phyloP scores from a whole-genome alignment of 2,329 filamentous ascomycete genomes.

The Pseudogymnoascus sp. region DNA sequence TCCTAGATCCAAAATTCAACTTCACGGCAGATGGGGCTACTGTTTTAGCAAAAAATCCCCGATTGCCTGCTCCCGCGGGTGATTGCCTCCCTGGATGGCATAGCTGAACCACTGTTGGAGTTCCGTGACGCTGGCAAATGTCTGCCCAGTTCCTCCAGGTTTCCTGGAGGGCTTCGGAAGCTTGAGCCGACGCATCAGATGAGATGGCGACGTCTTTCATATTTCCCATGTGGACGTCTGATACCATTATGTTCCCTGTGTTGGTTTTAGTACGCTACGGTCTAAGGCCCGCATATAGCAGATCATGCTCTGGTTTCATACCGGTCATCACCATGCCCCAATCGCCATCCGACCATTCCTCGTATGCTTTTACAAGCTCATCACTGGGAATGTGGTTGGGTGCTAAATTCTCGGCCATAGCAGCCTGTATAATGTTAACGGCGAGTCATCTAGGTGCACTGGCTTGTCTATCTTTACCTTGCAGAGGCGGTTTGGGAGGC shows the following conservation, averaged over 20 bases:
- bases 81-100: conserved; percentile 43
- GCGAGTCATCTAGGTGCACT: not conserved
- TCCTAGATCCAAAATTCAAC: conserved; percentile 34
- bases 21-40: conserved; percentile 39
- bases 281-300: not conserved
- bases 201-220: not conserved
- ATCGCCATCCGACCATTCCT: conserved; percentile 45
- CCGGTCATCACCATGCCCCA: conserved; percentile 48
- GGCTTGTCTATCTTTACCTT: conserved; percentile 25
- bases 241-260: conserved; percentile 1
- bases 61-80: conserved; percentile 32
- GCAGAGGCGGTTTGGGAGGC: conserved; percentile 47
- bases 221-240: not conserved
- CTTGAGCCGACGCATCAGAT: conserved; percentile 11
- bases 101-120: conserved; percentile 38
- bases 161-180: conserved; percentile 21
- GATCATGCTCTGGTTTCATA: conserved; percentile 12
- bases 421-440: conserved; percentile 33
- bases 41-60: conserved; percentile 32
- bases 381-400: conserved; percentile 37
- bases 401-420: conserved; percentile 42
- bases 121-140: conserved; percentile 27
- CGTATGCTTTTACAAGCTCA: conserved; percentile 40
- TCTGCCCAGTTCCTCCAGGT: conserved; percentile 35
- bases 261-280: not conserved